Conservation (phyloP, 495 filamentous ascomycete species). For the Cudoniella acicularis region DNA sequence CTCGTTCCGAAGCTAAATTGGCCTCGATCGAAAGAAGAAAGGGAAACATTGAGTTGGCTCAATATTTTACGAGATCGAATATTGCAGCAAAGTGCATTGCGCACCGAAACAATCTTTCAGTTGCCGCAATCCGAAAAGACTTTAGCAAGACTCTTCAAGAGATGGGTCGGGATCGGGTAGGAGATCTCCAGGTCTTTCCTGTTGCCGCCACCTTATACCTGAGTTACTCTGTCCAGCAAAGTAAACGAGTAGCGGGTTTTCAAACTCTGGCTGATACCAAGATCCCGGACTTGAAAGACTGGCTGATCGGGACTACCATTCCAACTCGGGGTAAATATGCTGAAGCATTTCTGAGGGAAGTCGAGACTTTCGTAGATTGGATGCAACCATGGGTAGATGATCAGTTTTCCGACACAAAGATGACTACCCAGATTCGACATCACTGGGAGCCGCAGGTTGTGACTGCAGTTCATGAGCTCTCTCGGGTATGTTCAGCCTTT, state of each 20-base stretch:
- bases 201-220: conserved; percentile 6
- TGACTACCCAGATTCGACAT: background rate
- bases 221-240: background rate
- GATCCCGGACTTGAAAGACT: conserved; percentile 8
- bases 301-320: conserved; percentile 9
- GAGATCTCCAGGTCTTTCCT: conserved; percentile 4
- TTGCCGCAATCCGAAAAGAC: conserved; percentile 2
- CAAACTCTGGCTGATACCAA: conserved; percentile 1
- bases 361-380: conserved; percentile 2
- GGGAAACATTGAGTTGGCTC: background rate
- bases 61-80: background rate
- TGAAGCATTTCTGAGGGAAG: conserved; percentile 8
- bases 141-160: conserved; percentile 1
- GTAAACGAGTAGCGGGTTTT: conserved; percentile 1
- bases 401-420: conserved; percentile 7
- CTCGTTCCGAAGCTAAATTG: background rate
- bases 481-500: background rate
- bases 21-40: background rate
- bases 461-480: background rate
- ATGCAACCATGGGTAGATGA: conserved; percentile 12
- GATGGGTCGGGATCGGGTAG: background rate
- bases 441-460: background rate
- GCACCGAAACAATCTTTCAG: conserved; percentile 1
- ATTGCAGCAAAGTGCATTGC: background rate
- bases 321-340: background rate